Base-by-base conservation (phyloP, 441 rosid genomes). In the Isatis lusitanica region DNA sequence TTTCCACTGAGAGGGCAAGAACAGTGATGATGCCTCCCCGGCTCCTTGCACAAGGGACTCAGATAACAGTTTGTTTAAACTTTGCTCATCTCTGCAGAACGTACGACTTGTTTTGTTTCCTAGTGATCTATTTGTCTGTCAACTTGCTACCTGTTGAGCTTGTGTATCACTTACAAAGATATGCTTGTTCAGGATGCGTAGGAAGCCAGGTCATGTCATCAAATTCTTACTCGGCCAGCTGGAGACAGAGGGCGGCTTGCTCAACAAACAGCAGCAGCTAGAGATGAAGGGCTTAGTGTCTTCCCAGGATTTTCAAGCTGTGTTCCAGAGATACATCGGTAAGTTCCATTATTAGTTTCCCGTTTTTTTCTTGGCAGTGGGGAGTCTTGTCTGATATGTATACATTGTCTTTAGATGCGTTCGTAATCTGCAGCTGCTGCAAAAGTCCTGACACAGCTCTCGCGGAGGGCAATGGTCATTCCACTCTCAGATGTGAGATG, bases 401-500 rank as follows among this genome's bases (percentile, higher is more conserved):
- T 53, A n/a, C 68, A 55, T 51, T 77, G 7, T 68, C 76, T 68
- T 74, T 83, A 92, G 97, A 88, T 82, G 88, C 88, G 59, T 90
- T 90, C 76, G 94, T 92, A 33, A 83, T 88, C 67, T 92, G 96
- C 81, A 77, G 86, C 74, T 90, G 94, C 60, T 92, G 97, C 83
- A 90, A 87, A 78, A 87, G 91, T 85, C 94, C 97, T 11, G 94
- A 86, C 75, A 90, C 96, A 21, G 85, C 84, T 66, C 87, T 90
- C 26, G 82, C 86, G 1, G 90, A 87, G 84, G 90, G 85, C 79
- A 92, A 84, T 68, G 87, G 93, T 63, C 83, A 86, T 68, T 85
- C 85, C 82, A 86, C 88, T 79, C 93, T 92, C 77, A 77, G 87
- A 83, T 92, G 97, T 18, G 94, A 90, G 82, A 90, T 87, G 94